Evolutionary conservation across 1,139 yeast species (phyloP).

Genomic region (Blastobotrys persicus): DNA sequence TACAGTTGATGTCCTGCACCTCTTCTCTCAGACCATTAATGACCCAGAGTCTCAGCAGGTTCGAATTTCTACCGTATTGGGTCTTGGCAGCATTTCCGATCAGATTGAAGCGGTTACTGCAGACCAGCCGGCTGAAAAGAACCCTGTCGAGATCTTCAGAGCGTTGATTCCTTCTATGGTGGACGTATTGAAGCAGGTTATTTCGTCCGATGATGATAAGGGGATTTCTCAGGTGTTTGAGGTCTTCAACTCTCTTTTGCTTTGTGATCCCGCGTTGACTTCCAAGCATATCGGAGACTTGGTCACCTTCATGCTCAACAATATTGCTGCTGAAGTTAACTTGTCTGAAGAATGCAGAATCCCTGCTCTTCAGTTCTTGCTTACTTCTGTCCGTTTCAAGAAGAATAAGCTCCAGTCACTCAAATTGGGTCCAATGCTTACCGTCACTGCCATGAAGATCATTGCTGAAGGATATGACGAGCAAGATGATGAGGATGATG

Average conservation of each 20-base stretch:
- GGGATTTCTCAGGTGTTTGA: slow-evolving; percentile 76
- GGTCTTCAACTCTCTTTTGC: slow-evolving; percentile 75
- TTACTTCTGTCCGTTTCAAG: slow-evolving; percentile 73
- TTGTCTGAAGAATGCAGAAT: slow-evolving; percentile 80
- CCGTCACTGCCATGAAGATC: slow-evolving; percentile 68
- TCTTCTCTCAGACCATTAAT: slow-evolving; percentile 64
- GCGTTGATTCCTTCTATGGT: slow-evolving; percentile 77
- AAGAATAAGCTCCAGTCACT: slow-evolving; percentile 51
- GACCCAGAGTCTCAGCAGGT: slow-evolving; percentile 67
- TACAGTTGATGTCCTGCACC: slow-evolving; percentile 62
- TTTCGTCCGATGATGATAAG: slow-evolving; percentile 67
- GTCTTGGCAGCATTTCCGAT: slow-evolving; percentile 73
- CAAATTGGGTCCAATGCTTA: slow-evolving; percentile 79
- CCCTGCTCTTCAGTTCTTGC: slow-evolving; percentile 81
- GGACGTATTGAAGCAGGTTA: slow-evolving; percentile 72
- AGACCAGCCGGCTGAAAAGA: slow-evolving; percentile 36
- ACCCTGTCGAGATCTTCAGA: slow-evolving; percentile 59
- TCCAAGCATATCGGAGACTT: slow-evolving; percentile 74
- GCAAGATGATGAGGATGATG: slow-evolving; percentile 91
- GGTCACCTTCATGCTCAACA: slow-evolving; percentile 63
- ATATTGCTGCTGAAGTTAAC: slow-evolving; percentile 64
- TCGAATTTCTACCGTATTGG: slow-evolving; percentile 79
- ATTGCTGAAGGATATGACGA: slow-evolving; percentile 74
- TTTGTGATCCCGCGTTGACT: slow-evolving; percentile 71
- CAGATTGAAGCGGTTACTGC: slow-evolving; percentile 44